Conservation (phyloP, 805 yeast species). For the Saccharomycopsis fibuligera region DNA sequence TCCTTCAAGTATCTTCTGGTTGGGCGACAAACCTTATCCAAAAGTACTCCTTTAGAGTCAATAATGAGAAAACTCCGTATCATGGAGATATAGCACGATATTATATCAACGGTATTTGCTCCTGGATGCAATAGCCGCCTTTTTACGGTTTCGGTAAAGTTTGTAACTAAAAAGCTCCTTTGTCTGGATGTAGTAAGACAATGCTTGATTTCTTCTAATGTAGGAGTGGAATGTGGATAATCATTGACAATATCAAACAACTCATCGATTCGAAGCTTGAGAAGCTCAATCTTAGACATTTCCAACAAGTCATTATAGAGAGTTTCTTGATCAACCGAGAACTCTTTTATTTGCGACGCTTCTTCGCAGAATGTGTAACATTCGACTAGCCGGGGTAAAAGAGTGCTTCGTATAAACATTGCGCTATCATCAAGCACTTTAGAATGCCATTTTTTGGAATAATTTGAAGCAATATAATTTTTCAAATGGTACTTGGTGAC, state of each 20-base stretch:
- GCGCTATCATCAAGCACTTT: background rate
- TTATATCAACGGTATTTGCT: slow-evolving; percentile 65
- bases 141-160: slow-evolving; percentile 41
- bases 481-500: slow-evolving; percentile 2
- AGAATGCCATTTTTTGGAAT: background rate
- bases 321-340: background rate
- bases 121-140: slow-evolving; percentile 67
- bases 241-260: slow-evolving; percentile 50
- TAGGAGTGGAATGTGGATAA: slow-evolving; percentile 47
- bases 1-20: slow-evolving; percentile 65
- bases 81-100: slow-evolving; percentile 62
- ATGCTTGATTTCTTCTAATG: slow-evolving; percentile 51
- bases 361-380: background rate
- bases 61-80: slow-evolving; percentile 64
- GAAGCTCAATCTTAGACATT: slow-evolving; percentile 17
- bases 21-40: slow-evolving; percentile 73
- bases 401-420: background rate
- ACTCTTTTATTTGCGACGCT: background rate
- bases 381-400: background rate
- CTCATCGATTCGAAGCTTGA: slow-evolving; percentile 46
- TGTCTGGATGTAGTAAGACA: slow-evolving; percentile 45
- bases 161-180: slow-evolving; percentile 43
- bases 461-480: background rate
- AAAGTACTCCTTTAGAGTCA: slow-evolving; percentile 82
- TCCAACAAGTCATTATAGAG: background rate